phyloP scores from a whole-genome alignment of 345 rosid genomes.

The Pugionium dolabratum region DNA sequence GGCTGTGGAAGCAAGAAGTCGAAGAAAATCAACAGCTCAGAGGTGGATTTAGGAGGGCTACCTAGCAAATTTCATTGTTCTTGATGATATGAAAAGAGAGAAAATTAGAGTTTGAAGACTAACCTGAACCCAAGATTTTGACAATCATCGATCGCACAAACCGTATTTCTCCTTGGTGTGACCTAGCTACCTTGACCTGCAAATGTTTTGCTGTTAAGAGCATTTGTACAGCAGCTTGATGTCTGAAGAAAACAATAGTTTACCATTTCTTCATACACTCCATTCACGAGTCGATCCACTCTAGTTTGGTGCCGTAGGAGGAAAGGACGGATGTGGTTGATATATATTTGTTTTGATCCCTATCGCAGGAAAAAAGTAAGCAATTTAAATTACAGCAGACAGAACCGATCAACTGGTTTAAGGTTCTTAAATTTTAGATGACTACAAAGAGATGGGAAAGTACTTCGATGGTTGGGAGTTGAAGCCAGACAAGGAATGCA shows the following conservation, averaged over 20 bases:
- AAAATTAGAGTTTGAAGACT: background rate
- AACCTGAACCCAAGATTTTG: conserved; percentile 54
- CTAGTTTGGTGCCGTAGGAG: conserved; percentile 57
- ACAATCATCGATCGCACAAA: conserved; percentile 41
- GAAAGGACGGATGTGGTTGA: conserved; percentile 64
- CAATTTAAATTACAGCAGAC: background rate
- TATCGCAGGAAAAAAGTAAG: conserved; percentile 9
- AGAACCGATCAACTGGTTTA: conserved; percentile 5
- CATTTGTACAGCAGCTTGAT: background rate
- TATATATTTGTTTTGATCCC: conserved; percentile 64
- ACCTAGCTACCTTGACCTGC: conserved; percentile 54
- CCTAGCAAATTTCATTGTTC: no score
- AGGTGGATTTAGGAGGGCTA: no score
- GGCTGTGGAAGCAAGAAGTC: background rate
- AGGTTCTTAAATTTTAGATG: background rate
- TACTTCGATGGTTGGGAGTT: conserved; percentile 41
- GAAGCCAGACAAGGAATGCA: conserved; percentile 64
- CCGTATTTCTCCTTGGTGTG: conserved; percentile 55
- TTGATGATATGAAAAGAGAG: background rate
- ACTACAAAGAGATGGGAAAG: background rate
- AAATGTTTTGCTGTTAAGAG: conserved; percentile 8
- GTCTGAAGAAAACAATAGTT: background rate
- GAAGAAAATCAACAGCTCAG: background rate
- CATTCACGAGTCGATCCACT: conserved; percentile 50
- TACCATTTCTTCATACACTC: conserved; percentile 49